phyloP scores from a whole-genome alignment of 2,329 filamentous ascomycete genomes.

The Nemania sp. region DNA sequence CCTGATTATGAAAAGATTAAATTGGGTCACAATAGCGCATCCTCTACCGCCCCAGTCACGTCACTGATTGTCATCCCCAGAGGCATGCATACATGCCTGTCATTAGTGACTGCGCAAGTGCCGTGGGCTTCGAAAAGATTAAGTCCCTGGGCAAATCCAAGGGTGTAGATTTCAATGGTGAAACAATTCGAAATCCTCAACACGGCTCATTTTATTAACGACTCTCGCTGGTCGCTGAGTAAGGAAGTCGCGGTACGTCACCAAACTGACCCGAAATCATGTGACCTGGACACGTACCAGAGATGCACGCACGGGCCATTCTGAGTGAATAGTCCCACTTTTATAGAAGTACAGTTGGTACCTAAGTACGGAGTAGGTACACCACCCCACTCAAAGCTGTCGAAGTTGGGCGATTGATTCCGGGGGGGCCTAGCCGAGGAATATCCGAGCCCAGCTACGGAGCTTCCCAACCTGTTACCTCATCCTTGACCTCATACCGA shows the following conservation, averaged over 20 bases:
- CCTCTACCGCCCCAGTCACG: conserved; percentile 3
- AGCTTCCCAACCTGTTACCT: conserved; percentile 35
- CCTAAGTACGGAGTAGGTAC: too few relatives aligned
- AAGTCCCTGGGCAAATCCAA: not conserved
- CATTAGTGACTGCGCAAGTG: conserved; percentile 6
- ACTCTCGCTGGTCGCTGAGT: conserved; percentile 23
- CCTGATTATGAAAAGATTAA: not conserved
- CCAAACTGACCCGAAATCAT: conserved; percentile 38
- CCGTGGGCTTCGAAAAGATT: not conserved
- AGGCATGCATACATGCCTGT: not conserved
- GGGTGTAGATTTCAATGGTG: not conserved
- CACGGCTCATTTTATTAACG: not conserved
- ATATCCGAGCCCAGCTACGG: conserved; percentile 32
- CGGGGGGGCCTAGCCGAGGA: conserved; percentile 30
- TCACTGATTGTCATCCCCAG: conserved; percentile 19
- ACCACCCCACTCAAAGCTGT: conserved; percentile 5
- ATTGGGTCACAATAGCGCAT: conserved; percentile 11
- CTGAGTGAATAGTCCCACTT: too few relatives aligned
- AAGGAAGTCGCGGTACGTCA: conserved; percentile 24
- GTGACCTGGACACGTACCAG: conserved; percentile 23
- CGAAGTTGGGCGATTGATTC: conserved; percentile 13
- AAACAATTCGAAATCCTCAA: not conserved
- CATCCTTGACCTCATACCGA: conserved; percentile 24
- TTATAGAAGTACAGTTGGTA: too few relatives aligned
- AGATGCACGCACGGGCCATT: conserved; percentile 18